These are phyloP conservation scores for Colletotrichum tropicicola DNA, from an alignment of 2,329 filamentous ascomycete species.

Conservation along the genomic window DNA sequence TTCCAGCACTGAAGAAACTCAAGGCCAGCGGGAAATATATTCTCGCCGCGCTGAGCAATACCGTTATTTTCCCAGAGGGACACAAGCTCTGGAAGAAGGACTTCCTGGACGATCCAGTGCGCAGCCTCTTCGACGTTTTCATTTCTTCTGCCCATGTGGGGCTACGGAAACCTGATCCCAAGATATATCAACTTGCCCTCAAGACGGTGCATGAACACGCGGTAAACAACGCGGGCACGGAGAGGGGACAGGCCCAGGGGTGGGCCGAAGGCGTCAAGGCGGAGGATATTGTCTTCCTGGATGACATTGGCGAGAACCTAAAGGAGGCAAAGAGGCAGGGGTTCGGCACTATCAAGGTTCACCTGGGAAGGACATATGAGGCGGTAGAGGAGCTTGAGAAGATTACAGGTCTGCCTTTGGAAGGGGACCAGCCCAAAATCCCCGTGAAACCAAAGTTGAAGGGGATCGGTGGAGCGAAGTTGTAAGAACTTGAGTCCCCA, in stretches of 20 bases:
- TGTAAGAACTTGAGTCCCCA: conserved; percentile 43
- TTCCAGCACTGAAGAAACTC: conserved; percentile 78
- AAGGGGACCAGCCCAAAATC: conserved; percentile 62
- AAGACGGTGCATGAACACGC: conserved; percentile 71
- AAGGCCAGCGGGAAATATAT: conserved; percentile 71
- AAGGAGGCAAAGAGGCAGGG: conserved; percentile 80
- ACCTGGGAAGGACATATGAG: conserved; percentile 78
- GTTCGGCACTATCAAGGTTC: conserved; percentile 86
- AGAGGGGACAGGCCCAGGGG: conserved; percentile 48
- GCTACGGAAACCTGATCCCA: conserved; percentile 84
- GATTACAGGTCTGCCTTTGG: conserved; percentile 73
- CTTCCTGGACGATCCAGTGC: conserved; percentile 64
- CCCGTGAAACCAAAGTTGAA: conserved; percentile 49
- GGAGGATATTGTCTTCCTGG: conserved; percentile 83
- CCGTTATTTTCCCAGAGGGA: conserved; percentile 81
- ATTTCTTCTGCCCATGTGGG: conserved; percentile 88
- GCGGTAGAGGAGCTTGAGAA: conserved; percentile 85
- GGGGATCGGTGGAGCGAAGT: conserved; percentile 50
- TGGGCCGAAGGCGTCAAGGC: conserved; percentile 64
- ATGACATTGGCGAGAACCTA: conserved; percentile 94
- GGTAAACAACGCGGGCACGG: conserved; percentile 54
- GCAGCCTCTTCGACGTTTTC: conserved; percentile 83
- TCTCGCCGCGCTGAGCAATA: conserved; percentile 88
- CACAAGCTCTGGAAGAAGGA: conserved; percentile 72
- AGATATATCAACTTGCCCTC: conserved; percentile 81